phyloP scores from a whole-genome alignment of 2,329 filamentous ascomycete genomes.

The Xylariaceae sp. region DNA sequence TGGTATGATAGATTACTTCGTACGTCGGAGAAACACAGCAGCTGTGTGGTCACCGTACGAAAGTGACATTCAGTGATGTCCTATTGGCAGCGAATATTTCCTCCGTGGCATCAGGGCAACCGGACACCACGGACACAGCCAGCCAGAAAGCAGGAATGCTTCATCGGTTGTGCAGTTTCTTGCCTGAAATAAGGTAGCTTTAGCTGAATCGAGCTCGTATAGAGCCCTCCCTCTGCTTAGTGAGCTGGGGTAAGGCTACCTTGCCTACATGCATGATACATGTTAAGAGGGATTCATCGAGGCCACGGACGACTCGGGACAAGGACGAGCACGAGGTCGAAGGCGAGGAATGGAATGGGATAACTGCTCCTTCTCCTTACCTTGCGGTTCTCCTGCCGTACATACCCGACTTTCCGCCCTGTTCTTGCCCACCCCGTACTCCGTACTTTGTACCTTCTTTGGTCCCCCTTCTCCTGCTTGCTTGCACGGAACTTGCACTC shows the following conservation, averaged over 20 bases:
- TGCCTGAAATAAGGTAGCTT: no score
- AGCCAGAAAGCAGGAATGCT: not conserved
- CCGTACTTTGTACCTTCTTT: no score
- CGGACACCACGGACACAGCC: not conserved
- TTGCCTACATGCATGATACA: not conserved
- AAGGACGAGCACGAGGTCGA: no score
- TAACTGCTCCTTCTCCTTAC: not conserved
- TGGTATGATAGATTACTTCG: not conserved
- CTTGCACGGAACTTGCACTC: not conserved
- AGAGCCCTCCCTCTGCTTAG: not conserved
- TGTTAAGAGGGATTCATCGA: not conserved
- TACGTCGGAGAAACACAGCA: not conserved
- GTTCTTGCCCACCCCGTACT: no score
- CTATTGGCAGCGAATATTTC: not conserved
- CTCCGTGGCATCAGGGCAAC: not conserved
- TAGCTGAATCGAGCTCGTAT: not conserved
- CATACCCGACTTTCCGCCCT: no score
- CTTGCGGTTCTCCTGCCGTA: no score
- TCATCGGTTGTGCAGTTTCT: not conserved
- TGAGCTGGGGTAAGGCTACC: not conserved
- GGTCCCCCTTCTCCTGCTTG: not conserved
- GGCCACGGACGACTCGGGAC: not conserved
- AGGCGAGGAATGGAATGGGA: not conserved
- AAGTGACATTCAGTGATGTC: slow-evolving; percentile 1
- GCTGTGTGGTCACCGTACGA: not conserved